Evolutionary conservation across 202 grass and related monocot species (phyloP).

Genomic region (Panicum virgatum): DNA sequence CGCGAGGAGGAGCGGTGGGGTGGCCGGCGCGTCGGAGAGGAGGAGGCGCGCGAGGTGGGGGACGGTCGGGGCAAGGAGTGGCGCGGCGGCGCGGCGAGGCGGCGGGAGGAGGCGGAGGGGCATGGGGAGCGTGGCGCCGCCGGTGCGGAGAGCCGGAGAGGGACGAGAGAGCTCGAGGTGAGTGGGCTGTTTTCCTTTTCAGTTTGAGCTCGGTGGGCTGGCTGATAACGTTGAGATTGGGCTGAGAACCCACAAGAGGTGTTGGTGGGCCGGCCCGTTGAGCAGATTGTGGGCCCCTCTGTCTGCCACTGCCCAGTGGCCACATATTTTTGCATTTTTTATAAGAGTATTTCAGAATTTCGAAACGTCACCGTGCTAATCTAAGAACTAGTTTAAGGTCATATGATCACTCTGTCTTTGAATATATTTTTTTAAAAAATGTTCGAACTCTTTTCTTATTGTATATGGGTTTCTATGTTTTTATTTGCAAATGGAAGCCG

Average conservation of each 20-base stretch:
- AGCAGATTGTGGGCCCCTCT: background rate
- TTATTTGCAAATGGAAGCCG: too few relatives aligned
- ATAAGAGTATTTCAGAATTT: too few relatives aligned
- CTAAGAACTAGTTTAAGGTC: too few relatives aligned
- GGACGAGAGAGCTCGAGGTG: background rate
- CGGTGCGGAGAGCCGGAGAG: background rate
- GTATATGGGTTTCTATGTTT: too few relatives aligned
- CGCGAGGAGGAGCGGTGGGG: constrained; percentile 39
- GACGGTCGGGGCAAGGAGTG: constrained; percentile 38
- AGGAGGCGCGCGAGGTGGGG: constrained; percentile 34
- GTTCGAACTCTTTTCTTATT: too few relatives aligned
- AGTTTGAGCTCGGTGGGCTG: background rate
- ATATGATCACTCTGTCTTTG: too few relatives aligned
- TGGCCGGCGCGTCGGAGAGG: constrained; percentile 30
- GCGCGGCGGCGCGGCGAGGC: background rate
- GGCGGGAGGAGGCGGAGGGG: constrained; percentile 25
- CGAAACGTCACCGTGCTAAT: too few relatives aligned
- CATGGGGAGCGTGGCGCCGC: constrained; percentile 21
- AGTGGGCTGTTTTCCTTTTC: background rate
- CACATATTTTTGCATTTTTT: too few relatives aligned
- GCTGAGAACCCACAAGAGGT: too few relatives aligned
- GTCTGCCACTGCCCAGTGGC: too few relatives aligned
- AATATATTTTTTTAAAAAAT: too few relatives aligned
- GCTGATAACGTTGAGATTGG: background rate
- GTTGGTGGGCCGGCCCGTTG: background rate